A percentile compares a stretch with the other conserved stretches of the same genome.
Conservation (phyloP, 306 rosid genomes). For the Quercus glauca region DNA sequence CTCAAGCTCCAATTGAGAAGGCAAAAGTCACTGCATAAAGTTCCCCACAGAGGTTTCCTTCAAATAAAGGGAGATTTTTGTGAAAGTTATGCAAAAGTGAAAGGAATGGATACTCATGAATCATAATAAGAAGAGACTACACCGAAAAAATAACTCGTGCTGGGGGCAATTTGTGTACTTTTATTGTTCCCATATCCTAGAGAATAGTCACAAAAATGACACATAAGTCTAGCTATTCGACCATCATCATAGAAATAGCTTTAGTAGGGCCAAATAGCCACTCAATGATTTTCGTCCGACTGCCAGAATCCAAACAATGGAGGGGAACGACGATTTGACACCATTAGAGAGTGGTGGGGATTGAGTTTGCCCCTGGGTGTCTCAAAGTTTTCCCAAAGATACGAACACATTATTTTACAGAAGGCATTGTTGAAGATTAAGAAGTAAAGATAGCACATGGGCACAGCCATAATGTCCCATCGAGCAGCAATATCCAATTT, state of each 20-base stretch:
- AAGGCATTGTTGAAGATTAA: neutral
- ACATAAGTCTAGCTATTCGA: neutral
- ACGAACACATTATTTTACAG: slow-evolving; percentile 6
- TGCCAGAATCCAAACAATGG: slow-evolving; percentile 27
- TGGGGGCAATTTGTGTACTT: slow-evolving; percentile 30
- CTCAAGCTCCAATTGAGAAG: neutral
- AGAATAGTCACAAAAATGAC: neutral
- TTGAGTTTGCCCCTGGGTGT: neutral
- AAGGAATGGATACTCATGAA: neutral
- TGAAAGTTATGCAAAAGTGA: neutral
- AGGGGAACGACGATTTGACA: slow-evolving; percentile 46
- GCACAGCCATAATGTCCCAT: neutral
- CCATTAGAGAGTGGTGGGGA: slow-evolving; percentile 38
- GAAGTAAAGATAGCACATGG: slow-evolving; percentile 17
- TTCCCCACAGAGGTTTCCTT: neutral
- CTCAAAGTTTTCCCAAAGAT: neutral
- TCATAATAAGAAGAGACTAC: neutral
- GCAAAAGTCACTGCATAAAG: neutral
- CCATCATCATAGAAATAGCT: too few relatives aligned
- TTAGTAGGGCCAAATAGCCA: slow-evolving; percentile 18
- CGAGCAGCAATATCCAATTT: neutral
- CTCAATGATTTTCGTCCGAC: slow-evolving; percentile 24
- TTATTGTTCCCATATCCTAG: neutral
- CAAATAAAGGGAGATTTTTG: neutral
- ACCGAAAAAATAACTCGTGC: neutral